phyloP scores from a whole-genome alignment of 352 stramenopile genomes.

The Phytophthora rubi region DNA sequence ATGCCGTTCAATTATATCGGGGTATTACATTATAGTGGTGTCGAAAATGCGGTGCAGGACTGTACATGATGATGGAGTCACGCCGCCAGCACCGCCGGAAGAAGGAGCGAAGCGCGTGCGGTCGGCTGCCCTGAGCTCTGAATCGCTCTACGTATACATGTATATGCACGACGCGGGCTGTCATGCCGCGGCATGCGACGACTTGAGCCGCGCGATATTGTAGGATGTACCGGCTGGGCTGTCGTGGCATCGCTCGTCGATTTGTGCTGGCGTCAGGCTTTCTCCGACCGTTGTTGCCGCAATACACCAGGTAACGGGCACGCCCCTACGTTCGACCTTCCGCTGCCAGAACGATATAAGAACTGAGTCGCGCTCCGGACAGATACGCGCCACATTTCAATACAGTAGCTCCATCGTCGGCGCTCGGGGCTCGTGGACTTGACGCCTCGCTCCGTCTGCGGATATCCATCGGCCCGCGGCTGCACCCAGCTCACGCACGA shows the following conservation, averaged over 20 bases:
- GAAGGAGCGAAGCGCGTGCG: not conserved
- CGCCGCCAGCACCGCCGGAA: no score
- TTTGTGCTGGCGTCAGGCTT: constrained; percentile 3
- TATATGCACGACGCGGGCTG: not conserved
- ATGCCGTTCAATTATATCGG: no score
- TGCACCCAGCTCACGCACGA: constrained; percentile 23
- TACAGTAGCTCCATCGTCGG: not conserved
- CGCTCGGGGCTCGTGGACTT: not conserved
- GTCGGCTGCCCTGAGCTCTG: not conserved
- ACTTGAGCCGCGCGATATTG: not conserved
- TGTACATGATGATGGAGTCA: no score
- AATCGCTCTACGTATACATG: not conserved
- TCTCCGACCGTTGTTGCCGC: not conserved
- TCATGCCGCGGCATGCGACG: not conserved
- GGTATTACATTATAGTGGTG: no score
- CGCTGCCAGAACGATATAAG: not conserved
- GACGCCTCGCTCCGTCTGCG: constrained; percentile 14
- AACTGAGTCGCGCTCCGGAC: not conserved
- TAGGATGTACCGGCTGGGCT: constrained; percentile 2
- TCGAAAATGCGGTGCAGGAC: no score
- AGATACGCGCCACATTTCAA: not conserved
- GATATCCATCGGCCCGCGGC: constrained; percentile 13
- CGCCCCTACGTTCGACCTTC: not conserved
- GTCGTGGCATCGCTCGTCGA: not conserved
- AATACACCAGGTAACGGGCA: not conserved